Evolutionary conservation across 2,329 filamentous ascomycete genomes (phyloP).

Genomic region (Ascochyta pisi): DNA sequence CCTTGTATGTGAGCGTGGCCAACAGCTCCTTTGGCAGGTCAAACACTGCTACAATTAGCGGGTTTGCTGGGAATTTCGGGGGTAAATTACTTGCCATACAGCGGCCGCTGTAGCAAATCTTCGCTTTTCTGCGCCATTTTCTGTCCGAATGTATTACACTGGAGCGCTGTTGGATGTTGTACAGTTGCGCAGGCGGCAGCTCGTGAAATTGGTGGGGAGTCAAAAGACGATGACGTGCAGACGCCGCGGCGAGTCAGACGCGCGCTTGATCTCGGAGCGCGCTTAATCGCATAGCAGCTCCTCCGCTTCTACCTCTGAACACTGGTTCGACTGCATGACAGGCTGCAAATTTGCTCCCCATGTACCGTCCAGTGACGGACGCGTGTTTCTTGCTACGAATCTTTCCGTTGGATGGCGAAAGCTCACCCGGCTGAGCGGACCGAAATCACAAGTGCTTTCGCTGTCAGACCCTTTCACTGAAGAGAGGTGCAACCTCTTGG

Average conservation of each 20-base stretch:
- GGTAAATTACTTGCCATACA: conserved; percentile 43
- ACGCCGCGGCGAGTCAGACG: conserved; percentile 8
- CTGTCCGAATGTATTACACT: background rate
- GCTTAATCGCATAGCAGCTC: background rate
- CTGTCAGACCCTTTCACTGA: background rate
- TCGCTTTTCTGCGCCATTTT: conserved; percentile 43
- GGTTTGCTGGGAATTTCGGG: background rate
- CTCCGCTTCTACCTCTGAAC: background rate
- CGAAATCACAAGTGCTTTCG: background rate
- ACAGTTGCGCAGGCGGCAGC: conserved; percentile 3
- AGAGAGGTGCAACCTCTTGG: background rate
- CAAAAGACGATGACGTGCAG: conserved; percentile 22
- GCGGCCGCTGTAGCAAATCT: conserved; percentile 46
- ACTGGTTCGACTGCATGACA: background rate
- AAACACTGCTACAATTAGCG: conserved; percentile 66
- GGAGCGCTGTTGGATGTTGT: background rate
- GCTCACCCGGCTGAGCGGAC: background rate
- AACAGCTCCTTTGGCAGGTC: conserved; percentile 80
- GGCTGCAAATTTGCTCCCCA: background rate
- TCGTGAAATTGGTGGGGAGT: conserved; percentile 21
- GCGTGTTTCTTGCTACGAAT: background rate
- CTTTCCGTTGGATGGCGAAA: background rate
- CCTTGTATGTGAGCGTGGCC: conserved; percentile 68
- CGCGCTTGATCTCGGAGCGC: background rate
- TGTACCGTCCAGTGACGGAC: background rate